Evolutionary conservation across 2,329 filamentous ascomycete species (phyloP).

Genomic region (Fusarium albidum): DNA sequence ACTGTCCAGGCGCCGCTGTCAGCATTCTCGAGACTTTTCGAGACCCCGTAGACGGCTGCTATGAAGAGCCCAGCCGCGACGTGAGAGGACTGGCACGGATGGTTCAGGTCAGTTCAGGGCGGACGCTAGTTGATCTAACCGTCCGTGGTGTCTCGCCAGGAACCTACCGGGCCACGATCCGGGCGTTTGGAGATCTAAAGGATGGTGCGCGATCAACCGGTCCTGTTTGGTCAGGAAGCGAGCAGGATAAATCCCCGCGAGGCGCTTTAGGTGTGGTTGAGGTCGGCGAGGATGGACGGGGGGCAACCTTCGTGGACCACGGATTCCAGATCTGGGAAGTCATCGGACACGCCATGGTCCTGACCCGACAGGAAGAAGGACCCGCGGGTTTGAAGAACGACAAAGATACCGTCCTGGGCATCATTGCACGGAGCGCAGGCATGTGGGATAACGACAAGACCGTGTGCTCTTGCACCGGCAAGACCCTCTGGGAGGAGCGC

Average conservation of each 20-base stretch:
- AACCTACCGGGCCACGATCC: constrained; percentile 82
- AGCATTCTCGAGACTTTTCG: constrained; percentile 93
- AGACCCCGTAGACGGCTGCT: constrained; percentile 57
- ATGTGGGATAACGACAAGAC: constrained; percentile 99
- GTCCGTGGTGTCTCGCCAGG: constrained; percentile 84
- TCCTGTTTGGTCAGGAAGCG: constrained; percentile 75
- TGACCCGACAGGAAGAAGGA: constrained; percentile 70
- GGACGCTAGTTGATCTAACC: constrained; percentile 88
- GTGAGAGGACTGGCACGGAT: constrained; percentile 91
- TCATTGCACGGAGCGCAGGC: constrained; percentile 95
- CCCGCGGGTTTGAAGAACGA: constrained; percentile 72
- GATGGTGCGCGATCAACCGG: constrained; percentile 84
- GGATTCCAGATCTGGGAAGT: constrained; percentile 93
- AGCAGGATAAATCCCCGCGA: constrained; percentile 49
- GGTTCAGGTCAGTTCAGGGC: constrained; percentile 83
- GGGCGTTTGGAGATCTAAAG: constrained; percentile 87
- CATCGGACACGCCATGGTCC: constrained; percentile 91
- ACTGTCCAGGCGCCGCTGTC: constrained; percentile 75
- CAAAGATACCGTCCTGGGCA: constrained; percentile 85
- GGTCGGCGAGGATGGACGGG: constrained; percentile 78
- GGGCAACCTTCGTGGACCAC: constrained; percentile 81
- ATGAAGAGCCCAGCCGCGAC: constrained; percentile 55
- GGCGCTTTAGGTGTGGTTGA: constrained; percentile 76
- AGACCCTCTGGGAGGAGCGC: constrained; percentile 98
- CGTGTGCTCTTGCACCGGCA: constrained; percentile 96